Conservation (phyloP, 2,329 filamentous ascomycete genomes). For the Apiospora saccharicola region DNA sequence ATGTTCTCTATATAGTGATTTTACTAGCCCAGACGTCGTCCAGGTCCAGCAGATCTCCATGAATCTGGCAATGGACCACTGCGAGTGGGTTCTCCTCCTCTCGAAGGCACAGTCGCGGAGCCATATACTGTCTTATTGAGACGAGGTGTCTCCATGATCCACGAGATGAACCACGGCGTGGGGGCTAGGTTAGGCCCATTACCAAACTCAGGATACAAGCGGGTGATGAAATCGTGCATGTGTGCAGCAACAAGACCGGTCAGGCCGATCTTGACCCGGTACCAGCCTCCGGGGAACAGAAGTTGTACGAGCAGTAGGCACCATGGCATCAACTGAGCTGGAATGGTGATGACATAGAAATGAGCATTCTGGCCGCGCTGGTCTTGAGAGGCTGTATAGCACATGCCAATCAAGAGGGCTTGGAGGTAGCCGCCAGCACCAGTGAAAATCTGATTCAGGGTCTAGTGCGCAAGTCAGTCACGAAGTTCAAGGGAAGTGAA, state of each 20-base stretch:
- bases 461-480: conserved; percentile 44
- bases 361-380: conserved; percentile 77
- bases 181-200: conserved; percentile 79
- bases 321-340: conserved; percentile 81
- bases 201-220: conserved; percentile 88
- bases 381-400: conserved; percentile 87
- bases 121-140: conserved; percentile 65
- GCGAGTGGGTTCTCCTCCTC: conserved; percentile 40
- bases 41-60: conserved; percentile 69
- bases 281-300: conserved; percentile 66
- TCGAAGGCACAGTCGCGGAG: conserved; percentile 60
- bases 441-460: conserved; percentile 60
- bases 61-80: conserved; percentile 65
- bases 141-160: conserved; percentile 65
- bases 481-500: not conserved
- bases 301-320: conserved; percentile 80
- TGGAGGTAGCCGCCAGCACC: conserved; percentile 59
- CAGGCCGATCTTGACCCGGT: conserved; percentile 66
- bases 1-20: not conserved
- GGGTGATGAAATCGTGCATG: conserved; percentile 86
- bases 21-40: conserved; percentile 66
- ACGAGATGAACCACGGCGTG: conserved; percentile 76
- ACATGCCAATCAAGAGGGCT: conserved; percentile 79
- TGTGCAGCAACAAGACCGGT: conserved; percentile 89
- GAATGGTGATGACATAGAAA: conserved; percentile 85